Conservation (phyloP, 1,284 basidiomycete genomes). For the Melampsora medusae region DNA sequence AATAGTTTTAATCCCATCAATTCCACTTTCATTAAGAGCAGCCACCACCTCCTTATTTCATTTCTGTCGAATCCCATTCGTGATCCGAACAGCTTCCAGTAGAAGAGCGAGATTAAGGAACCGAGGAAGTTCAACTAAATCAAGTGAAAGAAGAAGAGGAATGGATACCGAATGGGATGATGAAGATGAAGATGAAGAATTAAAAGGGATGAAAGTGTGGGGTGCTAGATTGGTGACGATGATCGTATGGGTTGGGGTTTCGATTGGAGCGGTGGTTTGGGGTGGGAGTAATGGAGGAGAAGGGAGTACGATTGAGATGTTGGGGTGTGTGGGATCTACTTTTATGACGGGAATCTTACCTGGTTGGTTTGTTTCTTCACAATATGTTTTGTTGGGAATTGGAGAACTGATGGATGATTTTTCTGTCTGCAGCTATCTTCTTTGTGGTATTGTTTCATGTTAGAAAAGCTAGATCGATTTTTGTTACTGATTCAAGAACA, state of each 20-base stretch:
- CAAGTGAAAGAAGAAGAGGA: constrained; percentile 26
- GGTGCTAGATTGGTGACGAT: constrained; percentile 33
- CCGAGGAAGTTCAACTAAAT: not conserved
- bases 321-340: constrained; percentile 46
- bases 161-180: constrained; percentile 41
- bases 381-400: not conserved
- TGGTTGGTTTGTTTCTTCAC: constrained; percentile 26
- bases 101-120: constrained; percentile 30
- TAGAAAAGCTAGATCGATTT: constrained; percentile 50
- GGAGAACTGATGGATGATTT: not conserved
- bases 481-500: constrained; percentile 37
- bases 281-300: constrained; percentile 45
- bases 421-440: constrained; percentile 47
- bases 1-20: constrained; percentile 45
- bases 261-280: constrained; percentile 23
- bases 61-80: constrained; percentile 36
- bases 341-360: constrained; percentile 48
- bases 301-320: constrained; percentile 47
- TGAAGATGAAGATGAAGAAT: constrained; percentile 37
- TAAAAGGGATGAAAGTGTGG: constrained; percentile 29
- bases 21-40: constrained; percentile 44
- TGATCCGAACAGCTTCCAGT: constrained; percentile 31
- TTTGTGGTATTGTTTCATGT: constrained; percentile 53
- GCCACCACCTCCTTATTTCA: constrained; percentile 44
- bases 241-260: constrained; percentile 44